phyloP scores from a whole-genome alignment of 345 rosid genomes.

The rapeseed (Brassica napus) region DNA sequence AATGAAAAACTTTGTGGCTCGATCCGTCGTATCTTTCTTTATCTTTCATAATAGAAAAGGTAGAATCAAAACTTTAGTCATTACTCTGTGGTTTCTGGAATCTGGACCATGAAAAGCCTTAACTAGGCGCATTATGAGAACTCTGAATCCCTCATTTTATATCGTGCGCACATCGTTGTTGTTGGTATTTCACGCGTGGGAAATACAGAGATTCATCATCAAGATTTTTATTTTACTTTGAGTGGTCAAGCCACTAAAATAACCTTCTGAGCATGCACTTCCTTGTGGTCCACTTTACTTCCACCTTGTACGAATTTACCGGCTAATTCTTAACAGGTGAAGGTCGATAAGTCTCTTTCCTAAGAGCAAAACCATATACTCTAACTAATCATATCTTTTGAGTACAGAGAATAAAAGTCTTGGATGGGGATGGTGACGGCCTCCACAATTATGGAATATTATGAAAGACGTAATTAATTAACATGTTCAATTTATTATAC shows the following conservation, averaged over 20 bases:
- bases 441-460: constrained; percentile 3
- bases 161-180: constrained; percentile 26
- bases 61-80: neutral
- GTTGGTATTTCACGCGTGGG: constrained; percentile 17
- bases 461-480: neutral
- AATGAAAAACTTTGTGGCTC: neutral
- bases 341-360: neutral
- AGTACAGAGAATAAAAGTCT: neutral
- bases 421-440: constrained; percentile 1
- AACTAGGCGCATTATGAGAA: constrained; percentile 19
- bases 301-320: neutral
- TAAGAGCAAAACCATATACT: constrained; percentile 2
- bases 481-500: neutral
- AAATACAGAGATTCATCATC: constrained; percentile 16
- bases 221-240: neutral
- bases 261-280: constrained; percentile 23
- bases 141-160: constrained; percentile 1
- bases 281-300: constrained; percentile 29
- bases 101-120: constrained; percentile 8
- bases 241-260: constrained; percentile 25
- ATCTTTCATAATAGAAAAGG: neutral
- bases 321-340: neutral
- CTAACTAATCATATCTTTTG: neutral
- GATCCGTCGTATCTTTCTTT: neutral
- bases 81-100: neutral